These are phyloP conservation scores for Rhizopus sp. DNA, from an alignment of 371 early-diverging fungal species.

Conservation along the genomic window DNA sequence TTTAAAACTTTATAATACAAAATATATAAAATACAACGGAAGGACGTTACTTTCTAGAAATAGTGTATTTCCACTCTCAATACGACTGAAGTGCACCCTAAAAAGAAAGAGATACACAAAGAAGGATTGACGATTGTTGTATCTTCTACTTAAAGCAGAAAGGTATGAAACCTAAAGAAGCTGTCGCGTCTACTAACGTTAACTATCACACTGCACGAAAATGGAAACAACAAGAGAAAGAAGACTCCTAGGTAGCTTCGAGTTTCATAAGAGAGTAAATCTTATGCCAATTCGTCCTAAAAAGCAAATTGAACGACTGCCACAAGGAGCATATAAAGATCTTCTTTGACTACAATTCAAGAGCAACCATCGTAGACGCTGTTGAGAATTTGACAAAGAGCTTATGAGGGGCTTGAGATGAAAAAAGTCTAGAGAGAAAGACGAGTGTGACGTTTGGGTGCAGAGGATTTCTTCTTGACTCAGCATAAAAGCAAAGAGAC, in stretches of 20 bases:
- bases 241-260: slow-evolving; percentile 8
- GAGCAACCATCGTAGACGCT: slow-evolving; percentile 11
- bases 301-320: slow-evolving; percentile 8
- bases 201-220: slow-evolving; percentile 15
- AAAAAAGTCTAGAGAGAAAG: no score
- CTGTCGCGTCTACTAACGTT: slow-evolving; percentile 15
- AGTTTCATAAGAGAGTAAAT: slow-evolving; percentile 11
- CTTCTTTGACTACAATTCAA: slow-evolving; percentile 12
- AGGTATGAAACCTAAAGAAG: slow-evolving; percentile 13
- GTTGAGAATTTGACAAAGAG: background rate
- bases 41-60: no score
- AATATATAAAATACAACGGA: no score
- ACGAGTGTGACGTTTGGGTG: no score
- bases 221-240: slow-evolving; percentile 10
- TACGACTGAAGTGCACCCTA: no score
- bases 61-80: no score
- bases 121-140: no score
- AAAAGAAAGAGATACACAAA: no score
- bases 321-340: slow-evolving; percentile 8
- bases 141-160: background rate
- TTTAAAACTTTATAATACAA: background rate
- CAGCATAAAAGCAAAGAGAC: no score
- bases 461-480: no score
- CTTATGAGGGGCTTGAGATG: no score
- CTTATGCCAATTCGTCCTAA: slow-evolving; percentile 7